These are phyloP conservation scores for Cercospora zeae-maydis DNA, from an alignment of 2,329 filamentous ascomycete genomes.

Conservation along the genomic window DNA sequence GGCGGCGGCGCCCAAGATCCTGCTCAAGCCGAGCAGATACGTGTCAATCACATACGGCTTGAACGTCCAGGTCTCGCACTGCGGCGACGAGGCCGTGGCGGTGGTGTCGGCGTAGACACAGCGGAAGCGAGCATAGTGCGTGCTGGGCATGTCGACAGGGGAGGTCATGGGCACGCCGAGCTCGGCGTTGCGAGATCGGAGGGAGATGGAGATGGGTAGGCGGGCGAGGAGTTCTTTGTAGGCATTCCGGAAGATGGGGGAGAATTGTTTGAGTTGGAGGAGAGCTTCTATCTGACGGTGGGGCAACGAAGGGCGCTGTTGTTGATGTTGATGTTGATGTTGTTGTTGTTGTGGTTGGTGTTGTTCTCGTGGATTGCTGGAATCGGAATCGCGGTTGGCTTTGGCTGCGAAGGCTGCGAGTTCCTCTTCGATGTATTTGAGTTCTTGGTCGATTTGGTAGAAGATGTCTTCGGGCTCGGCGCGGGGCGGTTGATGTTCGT, in stretches of 20 bases:
- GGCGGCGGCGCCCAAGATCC: conserved; percentile 11
- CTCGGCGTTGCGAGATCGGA: conserved; percentile 1
- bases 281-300: conserved; percentile 12
- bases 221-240: conserved; percentile 14
- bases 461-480: conserved; percentile 19
- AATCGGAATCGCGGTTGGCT: not conserved
- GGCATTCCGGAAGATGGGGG: conserved; percentile 11
- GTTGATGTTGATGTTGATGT: not conserved
- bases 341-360: not conserved
- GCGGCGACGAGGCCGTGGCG: not conserved
- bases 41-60: conserved; percentile 20
- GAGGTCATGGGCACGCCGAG: conserved; percentile 11
- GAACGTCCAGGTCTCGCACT: conserved; percentile 19
- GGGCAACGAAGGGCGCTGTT: not conserved
- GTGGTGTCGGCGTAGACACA: conserved; percentile 13
- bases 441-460: conserved; percentile 20
- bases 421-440: conserved; percentile 16
- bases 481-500: conserved; percentile 1
- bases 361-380: not conserved
- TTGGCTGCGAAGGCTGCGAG: conserved; percentile 4
- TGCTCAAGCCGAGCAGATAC: conserved; percentile 13
- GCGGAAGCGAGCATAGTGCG: conserved; percentile 16
- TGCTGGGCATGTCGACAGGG: conserved; percentile 12
- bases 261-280: conserved; percentile 17
- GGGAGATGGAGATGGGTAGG: conserved; percentile 16